Base-by-base conservation (phyloP, 306 rosid species). In the Quercus aquifolioides region DNA sequence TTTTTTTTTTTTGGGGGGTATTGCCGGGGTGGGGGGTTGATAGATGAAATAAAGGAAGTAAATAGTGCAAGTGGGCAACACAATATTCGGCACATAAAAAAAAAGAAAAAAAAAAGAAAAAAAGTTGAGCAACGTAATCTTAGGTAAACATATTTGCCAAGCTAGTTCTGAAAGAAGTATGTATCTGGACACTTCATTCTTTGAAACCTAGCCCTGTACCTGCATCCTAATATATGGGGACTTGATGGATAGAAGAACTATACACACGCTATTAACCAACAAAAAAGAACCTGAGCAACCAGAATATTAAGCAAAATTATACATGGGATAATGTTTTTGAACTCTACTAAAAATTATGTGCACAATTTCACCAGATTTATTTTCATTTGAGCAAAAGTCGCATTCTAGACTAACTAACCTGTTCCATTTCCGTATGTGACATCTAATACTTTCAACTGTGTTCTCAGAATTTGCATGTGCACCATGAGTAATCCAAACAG, bases 401-500 rank as follows among this genome's bases (percentile, higher is more conserved):
- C 4, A 2, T 41, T 10, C 52, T 52, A 69, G 57, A 74, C 59
- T 59, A 80, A 74, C 23, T 38, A 86, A 95, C 99, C 96, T 75
- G 94, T 92, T 80, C 89, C 95, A 58, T 15, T 26, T 67, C 99
- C 96, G 76, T 76, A 89, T 12, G 99, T 91, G 76, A 81, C 65
- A 81, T 95, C 99, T 69, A 95, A 71, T 58, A 95, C 91, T 87
- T 95, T 91, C 82, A 88, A 75, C 78, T 91, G 92, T 64, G 80
- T 88, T 88, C 99, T 88, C 83, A 95, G 73, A 28, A 91, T 82
- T 87, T 95, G 97, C 74, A 95, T 76, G 88, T 85, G 83, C 63
- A 88, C 92, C 98, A 88, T 91, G 64, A 92, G 3, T 76, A 95
- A 89, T 78, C 99, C 98, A 63, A 91, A 83, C 15, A 92, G 77